A percentile compares a stretch with the other conserved stretches of the same genome.
These are phyloP conservation scores for Microbotryomycetes sp. DNA, from an alignment of 1,284 basidiomycete species.

Conservation along the genomic window DNA sequence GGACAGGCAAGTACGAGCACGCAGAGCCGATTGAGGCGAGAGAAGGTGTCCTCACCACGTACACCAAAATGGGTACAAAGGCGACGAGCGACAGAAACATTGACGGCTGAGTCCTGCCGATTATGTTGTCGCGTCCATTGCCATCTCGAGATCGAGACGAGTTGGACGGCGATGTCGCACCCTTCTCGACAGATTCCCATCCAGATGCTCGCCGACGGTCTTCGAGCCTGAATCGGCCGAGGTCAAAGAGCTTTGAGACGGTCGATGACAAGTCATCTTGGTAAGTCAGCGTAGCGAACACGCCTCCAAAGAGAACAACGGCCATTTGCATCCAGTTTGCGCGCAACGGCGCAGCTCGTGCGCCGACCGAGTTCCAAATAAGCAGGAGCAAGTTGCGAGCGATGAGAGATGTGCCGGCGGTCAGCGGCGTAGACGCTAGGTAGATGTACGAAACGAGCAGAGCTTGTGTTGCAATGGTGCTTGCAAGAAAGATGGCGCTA, in stretches of 20 bases:
- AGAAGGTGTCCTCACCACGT: constrained; percentile 8
- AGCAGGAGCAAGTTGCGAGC: background rate
- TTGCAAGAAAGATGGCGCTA: background rate
- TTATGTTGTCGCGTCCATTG: background rate
- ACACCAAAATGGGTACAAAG: constrained; percentile 12
- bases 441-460: background rate
- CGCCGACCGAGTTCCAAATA: background rate
- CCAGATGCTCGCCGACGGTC: background rate
- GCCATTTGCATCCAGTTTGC: constrained; percentile 17
- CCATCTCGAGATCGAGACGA: background rate
- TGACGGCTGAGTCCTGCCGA: background rate
- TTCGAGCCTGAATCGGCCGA: background rate
- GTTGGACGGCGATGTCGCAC: background rate
- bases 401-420: background rate
- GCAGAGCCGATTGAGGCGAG: constrained; percentile 9
- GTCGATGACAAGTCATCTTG: background rate
- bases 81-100: background rate
- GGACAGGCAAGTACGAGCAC: constrained; percentile 15
- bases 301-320: constrained; percentile 9
- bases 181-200: background rate
- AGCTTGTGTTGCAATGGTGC: background rate
- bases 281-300: background rate
- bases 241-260: background rate
- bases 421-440: background rate
- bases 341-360: background rate